Percentiles rank a stretch among this genome's conserved stretches.
Conservation (phyloP, 1,284 basidiomycete species). For the Trametes pubescens region DNA sequence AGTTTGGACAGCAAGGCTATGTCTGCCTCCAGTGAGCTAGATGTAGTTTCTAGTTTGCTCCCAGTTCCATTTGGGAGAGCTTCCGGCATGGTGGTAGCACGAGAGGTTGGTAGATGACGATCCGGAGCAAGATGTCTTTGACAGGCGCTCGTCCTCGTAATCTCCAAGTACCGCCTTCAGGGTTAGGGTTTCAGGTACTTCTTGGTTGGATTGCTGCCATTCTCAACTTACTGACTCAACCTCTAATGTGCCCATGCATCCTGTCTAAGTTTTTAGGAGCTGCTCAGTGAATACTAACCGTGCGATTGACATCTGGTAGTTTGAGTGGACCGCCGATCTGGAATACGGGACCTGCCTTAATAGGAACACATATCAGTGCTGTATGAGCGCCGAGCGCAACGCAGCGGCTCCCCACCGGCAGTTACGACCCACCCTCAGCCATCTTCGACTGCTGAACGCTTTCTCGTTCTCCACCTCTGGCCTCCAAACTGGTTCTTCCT, state of each 20-base stretch:
- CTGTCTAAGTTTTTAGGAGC: no score
- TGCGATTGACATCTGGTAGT: neutral
- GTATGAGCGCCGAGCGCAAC: neutral
- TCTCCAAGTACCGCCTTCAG: neutral
- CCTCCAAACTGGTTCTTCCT: no score
- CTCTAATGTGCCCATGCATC: no score
- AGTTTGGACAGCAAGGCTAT: conserved; percentile 47
- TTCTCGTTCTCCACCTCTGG: no score
- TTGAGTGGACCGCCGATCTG: neutral
- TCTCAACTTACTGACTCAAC: no score
- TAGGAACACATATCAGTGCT: conserved; percentile 3
- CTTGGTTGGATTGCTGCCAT: no score
- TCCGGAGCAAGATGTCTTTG: neutral
- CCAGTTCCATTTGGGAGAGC: neutral
- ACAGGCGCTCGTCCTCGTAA: neutral
- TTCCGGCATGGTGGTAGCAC: neutral
- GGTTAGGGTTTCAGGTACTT: neutral
- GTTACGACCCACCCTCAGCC: neutral
- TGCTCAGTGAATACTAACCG: no score
- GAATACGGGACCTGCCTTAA: conserved; percentile 7
- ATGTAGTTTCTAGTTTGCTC: neutral
- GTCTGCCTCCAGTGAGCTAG: conserved; percentile 43
- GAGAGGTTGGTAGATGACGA: neutral
- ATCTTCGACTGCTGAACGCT: neutral
- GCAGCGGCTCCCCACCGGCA: neutral